Percentiles rank a stretch among this genome's conserved stretches.
phyloP scores from a whole-genome alignment of 2,329 filamentous ascomycete species.

The Fusarium nurragi region DNA sequence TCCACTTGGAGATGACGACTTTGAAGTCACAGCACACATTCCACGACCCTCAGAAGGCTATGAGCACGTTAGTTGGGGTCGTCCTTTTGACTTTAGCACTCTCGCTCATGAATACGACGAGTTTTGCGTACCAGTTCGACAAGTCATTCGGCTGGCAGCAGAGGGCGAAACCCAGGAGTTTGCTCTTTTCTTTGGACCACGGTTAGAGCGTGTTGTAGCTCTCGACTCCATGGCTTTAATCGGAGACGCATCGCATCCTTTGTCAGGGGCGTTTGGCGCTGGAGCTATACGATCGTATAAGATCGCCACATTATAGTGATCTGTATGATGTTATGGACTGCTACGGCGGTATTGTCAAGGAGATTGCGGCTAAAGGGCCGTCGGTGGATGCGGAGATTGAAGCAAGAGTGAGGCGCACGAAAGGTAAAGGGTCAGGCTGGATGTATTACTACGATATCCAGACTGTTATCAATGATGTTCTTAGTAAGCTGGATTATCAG shows the following conservation, averaged over 20 bases:
- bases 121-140: conserved; percentile 46
- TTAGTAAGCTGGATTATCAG: conserved; percentile 1
- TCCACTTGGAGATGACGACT: conserved; percentile 47
- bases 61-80: conserved; percentile 47
- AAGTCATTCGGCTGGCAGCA: conserved; percentile 43
- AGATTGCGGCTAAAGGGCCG: conserved; percentile 29
- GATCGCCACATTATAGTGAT: conserved; percentile 45
- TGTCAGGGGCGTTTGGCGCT: conserved; percentile 57
- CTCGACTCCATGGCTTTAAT: conserved; percentile 55
- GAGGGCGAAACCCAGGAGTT: conserved; percentile 45
- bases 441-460: conserved; percentile 45
- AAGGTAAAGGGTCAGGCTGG: conserved; percentile 38
- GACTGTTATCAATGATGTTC: conserved; percentile 24
- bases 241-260: conserved; percentile 64
- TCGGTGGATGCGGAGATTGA: conserved; percentile 41
- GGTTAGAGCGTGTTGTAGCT: conserved; percentile 43
- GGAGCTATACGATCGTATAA: conserved; percentile 41
- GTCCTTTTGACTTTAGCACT: conserved; percentile 33
- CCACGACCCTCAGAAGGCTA: conserved; percentile 33
- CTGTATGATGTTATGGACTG: conserved; percentile 43
- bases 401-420: conserved; percentile 33
- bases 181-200: conserved; percentile 44
- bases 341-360: conserved; percentile 29
- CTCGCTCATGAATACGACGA: conserved; percentile 41
- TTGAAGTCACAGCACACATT: conserved; percentile 46